These are phyloP conservation scores for Microcyclosporella mali DNA, from an alignment of 2,329 filamentous ascomycete genomes.

Conservation along the genomic window DNA sequence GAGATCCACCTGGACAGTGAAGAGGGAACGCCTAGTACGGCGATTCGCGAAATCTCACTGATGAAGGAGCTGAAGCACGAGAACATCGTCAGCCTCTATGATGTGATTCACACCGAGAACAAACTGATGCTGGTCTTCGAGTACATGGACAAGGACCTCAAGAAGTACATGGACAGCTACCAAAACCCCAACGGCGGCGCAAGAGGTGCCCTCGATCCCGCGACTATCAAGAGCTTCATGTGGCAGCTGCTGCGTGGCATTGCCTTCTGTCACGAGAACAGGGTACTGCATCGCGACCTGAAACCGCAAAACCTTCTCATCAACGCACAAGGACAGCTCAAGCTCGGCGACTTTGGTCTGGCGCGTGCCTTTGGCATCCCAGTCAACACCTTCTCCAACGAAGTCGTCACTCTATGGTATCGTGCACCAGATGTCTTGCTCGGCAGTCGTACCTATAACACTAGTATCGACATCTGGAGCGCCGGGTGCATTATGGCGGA, in stretches of 20 bases:
- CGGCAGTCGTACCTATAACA: constrained; percentile 93
- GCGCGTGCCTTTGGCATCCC: constrained; percentile 93
- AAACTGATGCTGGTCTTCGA: constrained; percentile 99
- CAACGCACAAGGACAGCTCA: constrained; percentile 82
- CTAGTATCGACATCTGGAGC: constrained; percentile 99
- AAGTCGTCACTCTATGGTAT: constrained; percentile 97
- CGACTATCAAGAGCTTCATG: constrained; percentile 98
- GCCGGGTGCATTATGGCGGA: constrained; percentile 99
- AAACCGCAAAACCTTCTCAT: constrained; percentile 97
- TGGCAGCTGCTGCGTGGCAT: constrained; percentile 93
- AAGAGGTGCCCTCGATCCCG: constrained; percentile 77
- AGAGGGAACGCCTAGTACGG: constrained; percentile 93
- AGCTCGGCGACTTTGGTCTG: constrained; percentile 90
- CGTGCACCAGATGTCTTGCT: constrained; percentile 91
- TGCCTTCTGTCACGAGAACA: constrained; percentile 95
- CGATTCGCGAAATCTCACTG: constrained; percentile 94
- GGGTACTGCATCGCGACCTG: constrained; percentile 88
- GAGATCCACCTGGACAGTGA: constrained; percentile 98
- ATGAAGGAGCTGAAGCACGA: constrained; percentile 99
- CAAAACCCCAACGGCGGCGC: constrained; percentile 61
- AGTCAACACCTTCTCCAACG: constrained; percentile 96
- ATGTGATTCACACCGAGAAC: constrained; percentile 99
- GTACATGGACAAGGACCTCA: constrained; percentile 96
- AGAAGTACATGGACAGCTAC: constrained; percentile 86
- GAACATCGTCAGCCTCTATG: constrained; percentile 93